Conservation (phyloP, 2,329 filamentous ascomycete genomes). For the Elsinoe batatas region DNA sequence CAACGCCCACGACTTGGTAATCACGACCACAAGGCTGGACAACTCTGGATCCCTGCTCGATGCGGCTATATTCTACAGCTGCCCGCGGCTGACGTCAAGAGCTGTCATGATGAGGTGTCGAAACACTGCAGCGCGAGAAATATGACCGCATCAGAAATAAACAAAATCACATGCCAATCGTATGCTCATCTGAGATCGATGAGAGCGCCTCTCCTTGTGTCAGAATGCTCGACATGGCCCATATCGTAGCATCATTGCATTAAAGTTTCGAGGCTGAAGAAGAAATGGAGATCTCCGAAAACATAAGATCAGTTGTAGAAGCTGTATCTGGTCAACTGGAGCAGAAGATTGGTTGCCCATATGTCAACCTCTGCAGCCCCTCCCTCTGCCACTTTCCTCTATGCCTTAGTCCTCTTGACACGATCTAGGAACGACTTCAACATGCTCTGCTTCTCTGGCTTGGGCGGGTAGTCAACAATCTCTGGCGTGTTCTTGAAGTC, state of each 20-base stretch:
- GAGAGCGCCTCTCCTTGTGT: background rate
- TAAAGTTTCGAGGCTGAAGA: background rate
- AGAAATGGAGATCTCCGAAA: background rate
- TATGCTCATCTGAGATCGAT: background rate
- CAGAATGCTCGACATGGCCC: too few species aligned
- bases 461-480: background rate
- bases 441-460: background rate
- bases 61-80: background rate
- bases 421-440: background rate
- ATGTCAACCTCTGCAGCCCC: background rate
- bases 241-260: too few species aligned
- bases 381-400: background rate
- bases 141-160: conserved; percentile 5
- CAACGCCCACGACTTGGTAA: background rate
- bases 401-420: background rate
- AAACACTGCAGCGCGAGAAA: background rate
- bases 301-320: background rate
- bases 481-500: background rate
- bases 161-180: background rate
- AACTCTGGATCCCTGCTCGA: background rate
- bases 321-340: background rate
- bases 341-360: background rate
- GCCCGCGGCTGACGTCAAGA: conserved; percentile 1
- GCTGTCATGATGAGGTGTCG: conserved; percentile 8
- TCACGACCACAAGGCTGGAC: background rate